Conservation (phyloP, 768 basidiomycete genomes). For the Polyporus arcularius region DNA sequence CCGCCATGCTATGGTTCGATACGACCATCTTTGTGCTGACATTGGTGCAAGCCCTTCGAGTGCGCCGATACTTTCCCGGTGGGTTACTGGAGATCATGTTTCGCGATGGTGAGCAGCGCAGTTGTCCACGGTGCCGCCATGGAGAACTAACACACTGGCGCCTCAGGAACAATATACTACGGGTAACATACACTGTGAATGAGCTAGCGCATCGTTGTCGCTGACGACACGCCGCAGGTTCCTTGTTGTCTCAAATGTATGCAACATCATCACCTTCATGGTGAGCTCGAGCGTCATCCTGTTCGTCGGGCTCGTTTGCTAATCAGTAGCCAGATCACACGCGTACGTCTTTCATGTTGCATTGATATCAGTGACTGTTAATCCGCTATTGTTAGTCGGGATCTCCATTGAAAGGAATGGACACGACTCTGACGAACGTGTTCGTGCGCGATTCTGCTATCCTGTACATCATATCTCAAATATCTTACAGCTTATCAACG, state of each 20-base stretch:
- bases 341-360: neutral
- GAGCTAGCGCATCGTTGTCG: neutral
- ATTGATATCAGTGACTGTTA: neutral
- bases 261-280: constrained; percentile 20
- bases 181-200: neutral
- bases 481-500: constrained; percentile 7
- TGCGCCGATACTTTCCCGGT: constrained; percentile 8
- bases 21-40: constrained; percentile 17
- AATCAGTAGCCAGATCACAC: constrained; percentile 1
- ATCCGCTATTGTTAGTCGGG: neutral
- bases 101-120: constrained; percentile 13
- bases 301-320: neutral
- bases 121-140: neutral
- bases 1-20: constrained; percentile 19
- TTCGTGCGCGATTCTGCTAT: neutral
- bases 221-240: constrained; percentile 5
- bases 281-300: neutral
- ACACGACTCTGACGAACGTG: constrained; percentile 20
- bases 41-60: constrained; percentile 5
- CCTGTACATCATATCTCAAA: neutral
- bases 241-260: constrained; percentile 13
- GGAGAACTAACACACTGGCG: neutral
- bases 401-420: constrained; percentile 13
- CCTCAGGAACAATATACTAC: constrained; percentile 17
- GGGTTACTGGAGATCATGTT: constrained; percentile 15